These are phyloP conservation scores for Malbranchea cinnamomea DNA, from an alignment of 2,329 filamentous ascomycete species.

Conservation along the genomic window DNA sequence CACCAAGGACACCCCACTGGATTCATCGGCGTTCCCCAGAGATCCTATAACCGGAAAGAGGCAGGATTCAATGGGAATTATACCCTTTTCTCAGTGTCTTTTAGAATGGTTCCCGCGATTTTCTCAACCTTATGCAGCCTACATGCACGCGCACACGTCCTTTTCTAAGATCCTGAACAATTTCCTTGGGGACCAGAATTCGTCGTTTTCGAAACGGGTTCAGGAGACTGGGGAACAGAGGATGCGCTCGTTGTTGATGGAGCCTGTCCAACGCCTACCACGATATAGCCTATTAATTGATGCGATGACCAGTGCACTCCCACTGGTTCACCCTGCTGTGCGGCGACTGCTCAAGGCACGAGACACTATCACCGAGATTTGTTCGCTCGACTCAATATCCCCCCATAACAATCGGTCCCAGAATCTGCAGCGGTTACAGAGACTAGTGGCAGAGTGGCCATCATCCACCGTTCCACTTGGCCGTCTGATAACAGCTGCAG, in stretches of 20 bases:
- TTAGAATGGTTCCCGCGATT: constrained; percentile 90
- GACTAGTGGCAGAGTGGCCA: constrained; percentile 67
- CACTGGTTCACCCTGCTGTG: constrained; percentile 71
- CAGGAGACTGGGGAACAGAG: constrained; percentile 78
- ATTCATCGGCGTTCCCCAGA: constrained; percentile 33
- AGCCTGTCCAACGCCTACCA: constrained; percentile 86
- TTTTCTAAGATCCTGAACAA: constrained; percentile 68
- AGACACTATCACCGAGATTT: constrained; percentile 92
- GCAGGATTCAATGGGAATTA: constrained; percentile 62
- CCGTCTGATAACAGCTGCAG: constrained; percentile 64
- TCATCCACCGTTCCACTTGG: constrained; percentile 55
- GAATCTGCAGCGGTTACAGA: constrained; percentile 56
- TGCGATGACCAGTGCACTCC: constrained; percentile 76
- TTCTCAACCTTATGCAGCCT: constrained; percentile 78
- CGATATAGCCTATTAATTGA: constrained; percentile 94
- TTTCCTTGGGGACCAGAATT: constrained; percentile 61
- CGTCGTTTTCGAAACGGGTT: constrained; percentile 67
- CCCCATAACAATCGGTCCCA: constrained; percentile 52
- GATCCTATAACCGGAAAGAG: constrained; percentile 25
- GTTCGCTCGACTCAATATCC: constrained; percentile 73
- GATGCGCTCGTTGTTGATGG: constrained; percentile 81
- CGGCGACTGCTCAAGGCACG: constrained; percentile 72
- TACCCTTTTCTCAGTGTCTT: constrained; percentile 64
- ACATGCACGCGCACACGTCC: constrained; percentile 77
- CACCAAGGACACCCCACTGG: constrained; percentile 39